Base-by-base conservation (phyloP, 352 stramenopile species). In the Phytophthora ramorum region DNA sequence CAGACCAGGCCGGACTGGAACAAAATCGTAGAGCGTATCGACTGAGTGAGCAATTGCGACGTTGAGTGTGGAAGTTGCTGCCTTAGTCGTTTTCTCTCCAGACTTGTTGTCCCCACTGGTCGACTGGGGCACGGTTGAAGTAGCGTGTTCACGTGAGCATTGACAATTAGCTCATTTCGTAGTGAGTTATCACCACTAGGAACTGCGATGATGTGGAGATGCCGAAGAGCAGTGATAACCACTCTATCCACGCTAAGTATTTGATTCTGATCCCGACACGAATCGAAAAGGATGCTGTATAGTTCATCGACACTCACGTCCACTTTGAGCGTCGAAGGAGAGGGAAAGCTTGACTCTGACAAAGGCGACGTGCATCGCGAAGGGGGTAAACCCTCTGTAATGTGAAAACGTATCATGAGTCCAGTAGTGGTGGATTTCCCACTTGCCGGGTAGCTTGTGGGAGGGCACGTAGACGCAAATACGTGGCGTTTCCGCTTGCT, bases 1-100 rank as follows among this genome's bases (percentile, higher is more conserved):
- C 81, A 92, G 26, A 92, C 60, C 28, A 89, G 41, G 1, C 83
- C 83, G 0, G 75, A 79, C 46, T 92, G 72, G 6, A 89, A 55
- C 38, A 90, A 30, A 5, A 70, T 61, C n/a, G 43, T 66, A 1
- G 28, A 55, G 7, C 46, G 44, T 34, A 46, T 60, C 0, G 40
- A 46, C 9, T 66, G 46, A 0, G 38, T 44, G 40, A 71, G 61
- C 5, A 69, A 34, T 49, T 69, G 55, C 16, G 51, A 58, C 14
- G 53, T 35, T 6, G 58, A 73, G 28, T 49, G 52, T 7, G 51
- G 59, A 0, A 78, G 57, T 32, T 65, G 68, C 7, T 65, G 53
- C 10, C 35, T 69, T 26, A 37, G 73, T 28, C 62, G 47, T 35
- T 71, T 78, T 24, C 60, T 71, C 61, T 73, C 58, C 13, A 71